Base-by-base conservation (phyloP, 106 monocot genomes). In the Narthecium ossifragum region DNA sequence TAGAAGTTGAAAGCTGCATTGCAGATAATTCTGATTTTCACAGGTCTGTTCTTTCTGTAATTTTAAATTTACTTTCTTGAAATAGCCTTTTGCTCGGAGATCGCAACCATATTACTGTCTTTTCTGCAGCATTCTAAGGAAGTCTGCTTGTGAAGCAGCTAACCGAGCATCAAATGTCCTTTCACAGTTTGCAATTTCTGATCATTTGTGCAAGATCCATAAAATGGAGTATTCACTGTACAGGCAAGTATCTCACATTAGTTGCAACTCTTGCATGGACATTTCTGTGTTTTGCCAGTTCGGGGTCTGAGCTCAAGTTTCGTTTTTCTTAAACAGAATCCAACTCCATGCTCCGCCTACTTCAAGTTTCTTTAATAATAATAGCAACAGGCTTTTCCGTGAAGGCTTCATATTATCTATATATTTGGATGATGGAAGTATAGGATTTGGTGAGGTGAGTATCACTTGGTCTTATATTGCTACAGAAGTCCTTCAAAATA, bases 361-460 rank as follows among this genome's bases (percentile, higher is more conserved):
- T 32, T 80, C 85, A 54, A 51, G 57, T 67, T 23, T 51, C 57
- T 38, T 50, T 8, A 67, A 67, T 31, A 61, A 67, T 75, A 77
- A 65, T 5, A 26, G 13, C 1, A 56, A 66, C 15, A 28, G 57
- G 4, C 64, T 82, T 17, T 65, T 73, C 26, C 81, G 56, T 60
- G 82, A 90, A 65, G 93, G 93, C 7, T 83, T 86, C 67, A 53
- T 94, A 17, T 63, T 89, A 57, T 28, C 46, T 59, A 17, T 94
- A 53, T 51, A 43, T 48, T 69, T 94, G 62, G 80, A 72, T 83
- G 85, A 90, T 67, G 74, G 67, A 47, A 82, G 31, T 45, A 51
- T 65, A 20, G 93, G 93, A 77, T 75, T 71, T 70, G 93, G 93
- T 34, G 93, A 93, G 88, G 93, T 92, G 56, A 64, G 80, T 77